Evolutionary conservation across 345 rosid species (phyloP).

Genomic region (Linum usitatissimum): DNA sequence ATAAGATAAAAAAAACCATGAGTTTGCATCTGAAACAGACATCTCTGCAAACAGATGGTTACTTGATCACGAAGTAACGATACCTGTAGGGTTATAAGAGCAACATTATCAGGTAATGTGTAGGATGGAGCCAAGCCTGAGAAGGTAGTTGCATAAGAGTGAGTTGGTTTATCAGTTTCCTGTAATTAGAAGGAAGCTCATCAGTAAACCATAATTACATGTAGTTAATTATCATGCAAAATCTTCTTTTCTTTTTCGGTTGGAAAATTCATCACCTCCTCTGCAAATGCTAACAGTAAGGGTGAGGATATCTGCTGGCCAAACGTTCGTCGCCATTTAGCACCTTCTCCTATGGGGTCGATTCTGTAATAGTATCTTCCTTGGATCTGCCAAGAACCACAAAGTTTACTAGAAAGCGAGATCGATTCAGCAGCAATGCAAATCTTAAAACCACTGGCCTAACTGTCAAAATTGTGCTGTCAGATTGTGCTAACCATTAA

Average conservation of each 20-base stretch:
- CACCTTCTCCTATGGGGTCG: conserved; percentile 74
- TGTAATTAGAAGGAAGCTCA: conserved; percentile 18
- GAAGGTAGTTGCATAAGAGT: conserved; percentile 41
- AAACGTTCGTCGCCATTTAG: conserved; percentile 79
- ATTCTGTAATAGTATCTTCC: conserved; percentile 67
- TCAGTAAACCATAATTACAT: background rate
- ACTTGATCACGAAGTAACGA: background rate
- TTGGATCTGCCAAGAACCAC: conserved; percentile 41
- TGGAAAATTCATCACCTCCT: conserved; percentile 41
- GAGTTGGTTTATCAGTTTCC: conserved; percentile 57
- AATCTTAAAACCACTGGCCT: background rate
- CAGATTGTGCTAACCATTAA: conserved; percentile 54
- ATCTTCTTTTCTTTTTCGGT: background rate
- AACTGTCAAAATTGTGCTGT: conserved; percentile 10
- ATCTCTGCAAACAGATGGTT: background rate
- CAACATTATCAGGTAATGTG: conserved; percentile 58
- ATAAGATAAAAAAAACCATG: conserved; percentile 8
- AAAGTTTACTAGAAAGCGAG: background rate
- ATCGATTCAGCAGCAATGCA: background rate
- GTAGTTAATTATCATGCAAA: conserved; percentile 5
- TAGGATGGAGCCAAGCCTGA: conserved; percentile 69
- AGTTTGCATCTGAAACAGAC: background rate
- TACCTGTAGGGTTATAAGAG: conserved; percentile 84
- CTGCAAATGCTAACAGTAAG: conserved; percentile 72
- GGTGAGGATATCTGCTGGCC: conserved; percentile 93